Evolutionary conservation across 768 basidiomycete genomes (phyloP).

Genomic region (Boletellus ananas): DNA sequence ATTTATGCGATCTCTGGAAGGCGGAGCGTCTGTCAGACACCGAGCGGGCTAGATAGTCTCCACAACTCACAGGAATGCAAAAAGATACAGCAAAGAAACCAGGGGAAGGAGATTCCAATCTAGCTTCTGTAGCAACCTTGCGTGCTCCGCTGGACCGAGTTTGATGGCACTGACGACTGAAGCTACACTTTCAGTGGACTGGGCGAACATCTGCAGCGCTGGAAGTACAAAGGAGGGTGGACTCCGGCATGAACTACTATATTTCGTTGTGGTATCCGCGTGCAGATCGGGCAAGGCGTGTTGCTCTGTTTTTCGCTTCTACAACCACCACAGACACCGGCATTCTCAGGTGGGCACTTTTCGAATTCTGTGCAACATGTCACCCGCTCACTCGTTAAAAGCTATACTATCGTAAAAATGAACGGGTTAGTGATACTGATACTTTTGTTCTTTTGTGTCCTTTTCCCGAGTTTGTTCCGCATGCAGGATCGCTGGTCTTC

Average conservation of each 20-base stretch:
- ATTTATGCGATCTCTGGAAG: neutral
- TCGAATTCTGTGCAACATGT: neutral
- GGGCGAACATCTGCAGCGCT: neutral
- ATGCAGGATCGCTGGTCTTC: neutral
- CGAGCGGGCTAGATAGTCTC: neutral
- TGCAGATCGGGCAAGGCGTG: conserved; percentile 1
- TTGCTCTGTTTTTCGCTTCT: neutral
- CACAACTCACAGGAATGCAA: conserved; percentile 2
- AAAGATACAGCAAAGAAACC: neutral
- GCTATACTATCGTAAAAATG: neutral
- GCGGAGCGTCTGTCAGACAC: neutral
- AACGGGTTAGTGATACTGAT: neutral
- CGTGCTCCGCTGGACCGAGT: neutral
- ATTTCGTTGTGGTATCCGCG: conserved; percentile 3
- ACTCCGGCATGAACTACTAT: neutral
- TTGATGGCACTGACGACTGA: neutral
- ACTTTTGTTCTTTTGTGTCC: no score
- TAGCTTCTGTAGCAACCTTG: neutral
- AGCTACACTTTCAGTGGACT: neutral
- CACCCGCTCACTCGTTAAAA: neutral
- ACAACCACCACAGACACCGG: neutral
- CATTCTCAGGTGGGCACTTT: neutral
- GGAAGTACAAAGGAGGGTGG: neutral
- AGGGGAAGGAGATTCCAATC: neutral
- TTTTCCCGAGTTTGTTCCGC: neutral